Percentiles rank a stretch among this genome's conserved stretches.
These are phyloP conservation scores for Globisporangium irregulare DNA, from an alignment of 352 stramenopile species.

Conservation along the genomic window DNA sequence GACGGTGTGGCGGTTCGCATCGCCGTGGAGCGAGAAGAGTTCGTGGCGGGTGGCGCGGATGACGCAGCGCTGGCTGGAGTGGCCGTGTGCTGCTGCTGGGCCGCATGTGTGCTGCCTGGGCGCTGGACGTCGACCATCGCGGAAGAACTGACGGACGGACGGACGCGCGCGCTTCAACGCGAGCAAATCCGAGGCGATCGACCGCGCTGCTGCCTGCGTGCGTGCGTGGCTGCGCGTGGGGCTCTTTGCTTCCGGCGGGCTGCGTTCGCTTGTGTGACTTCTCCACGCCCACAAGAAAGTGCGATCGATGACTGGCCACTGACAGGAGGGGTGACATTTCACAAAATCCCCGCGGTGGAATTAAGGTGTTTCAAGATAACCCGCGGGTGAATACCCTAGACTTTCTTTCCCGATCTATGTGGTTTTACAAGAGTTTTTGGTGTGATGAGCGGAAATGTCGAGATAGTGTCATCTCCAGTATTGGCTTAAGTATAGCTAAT, in stretches of 20 bases:
- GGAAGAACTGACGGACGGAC: not conserved
- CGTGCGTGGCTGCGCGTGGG: not conserved
- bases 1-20: conserved; percentile 5
- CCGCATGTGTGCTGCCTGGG: conserved; percentile 14
- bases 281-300: conserved; percentile 13
- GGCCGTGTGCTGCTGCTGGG: not conserved
- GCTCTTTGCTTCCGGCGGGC: conserved; percentile 1
- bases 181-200: conserved; percentile 9
- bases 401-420: too few species aligned
- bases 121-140: conserved; percentile 36
- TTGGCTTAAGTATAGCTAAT: not conserved
- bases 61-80: not conserved
- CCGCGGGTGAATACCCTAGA: too few species aligned
- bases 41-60: not conserved
- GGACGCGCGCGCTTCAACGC: conserved; percentile 5
- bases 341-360: not conserved
- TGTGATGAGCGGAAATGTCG: too few species aligned
- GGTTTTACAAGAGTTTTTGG: too few species aligned
- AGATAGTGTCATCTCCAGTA: not conserved
- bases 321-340: not conserved
- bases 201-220: not conserved
- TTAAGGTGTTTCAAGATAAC: not conserved
- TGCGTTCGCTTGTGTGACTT: conserved; percentile 11
- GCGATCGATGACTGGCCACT: conserved; percentile 7
- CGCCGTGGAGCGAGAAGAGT: not conserved